phyloP scores from a whole-genome alignment of 2,329 filamentous ascomycete genomes.

The Ceratocystis harringtonii region DNA sequence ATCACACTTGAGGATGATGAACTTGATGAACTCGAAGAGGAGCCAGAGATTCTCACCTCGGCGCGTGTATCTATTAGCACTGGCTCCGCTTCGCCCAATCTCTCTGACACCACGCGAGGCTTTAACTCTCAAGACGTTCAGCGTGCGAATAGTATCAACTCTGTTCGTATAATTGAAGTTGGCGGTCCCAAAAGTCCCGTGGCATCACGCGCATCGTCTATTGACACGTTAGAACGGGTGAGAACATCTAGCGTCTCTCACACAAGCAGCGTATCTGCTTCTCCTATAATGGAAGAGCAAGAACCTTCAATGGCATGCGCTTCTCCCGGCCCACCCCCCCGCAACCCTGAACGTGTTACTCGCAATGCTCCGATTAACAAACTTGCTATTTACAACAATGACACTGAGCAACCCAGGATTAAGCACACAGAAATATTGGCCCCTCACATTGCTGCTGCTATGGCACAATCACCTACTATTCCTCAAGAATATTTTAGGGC shows the following conservation, averaged over 20 bases:
- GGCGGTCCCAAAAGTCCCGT: slow-evolving; percentile 36
- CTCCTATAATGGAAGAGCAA: slow-evolving; percentile 30
- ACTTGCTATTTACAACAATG: neutral
- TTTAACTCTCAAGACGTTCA: slow-evolving; percentile 25
- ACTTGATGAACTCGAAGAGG: slow-evolving; percentile 28
- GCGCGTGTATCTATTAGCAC: slow-evolving; percentile 38
- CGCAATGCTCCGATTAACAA: slow-evolving; percentile 1
- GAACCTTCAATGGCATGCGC: slow-evolving; percentile 24
- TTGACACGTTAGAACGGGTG: slow-evolving; percentile 31
- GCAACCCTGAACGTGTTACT: slow-evolving; percentile 8
- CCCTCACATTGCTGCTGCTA: slow-evolving; percentile 7
- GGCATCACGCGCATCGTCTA: slow-evolving; percentile 34
- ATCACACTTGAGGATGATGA: slow-evolving; percentile 23
- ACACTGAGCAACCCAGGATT: slow-evolving; percentile 2
- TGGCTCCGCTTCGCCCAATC: slow-evolving; percentile 35
- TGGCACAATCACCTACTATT: slow-evolving; percentile 15
- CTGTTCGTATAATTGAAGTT: slow-evolving; percentile 44
- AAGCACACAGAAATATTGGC: slow-evolving; percentile 9
- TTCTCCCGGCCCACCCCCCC: slow-evolving; percentile 4
- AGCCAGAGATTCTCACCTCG: slow-evolving; percentile 42
- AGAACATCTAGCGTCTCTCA: slow-evolving; percentile 30
- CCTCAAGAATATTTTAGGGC: slow-evolving; percentile 11
- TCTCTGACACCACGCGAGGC: slow-evolving; percentile 32
- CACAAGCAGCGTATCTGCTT: slow-evolving; percentile 16
- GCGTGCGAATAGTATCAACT: slow-evolving; percentile 36